These are phyloP conservation scores for Thinopyrum obtusiflorum DNA, from an alignment of 202 grass and related monocot species.

Conservation along the genomic window DNA sequence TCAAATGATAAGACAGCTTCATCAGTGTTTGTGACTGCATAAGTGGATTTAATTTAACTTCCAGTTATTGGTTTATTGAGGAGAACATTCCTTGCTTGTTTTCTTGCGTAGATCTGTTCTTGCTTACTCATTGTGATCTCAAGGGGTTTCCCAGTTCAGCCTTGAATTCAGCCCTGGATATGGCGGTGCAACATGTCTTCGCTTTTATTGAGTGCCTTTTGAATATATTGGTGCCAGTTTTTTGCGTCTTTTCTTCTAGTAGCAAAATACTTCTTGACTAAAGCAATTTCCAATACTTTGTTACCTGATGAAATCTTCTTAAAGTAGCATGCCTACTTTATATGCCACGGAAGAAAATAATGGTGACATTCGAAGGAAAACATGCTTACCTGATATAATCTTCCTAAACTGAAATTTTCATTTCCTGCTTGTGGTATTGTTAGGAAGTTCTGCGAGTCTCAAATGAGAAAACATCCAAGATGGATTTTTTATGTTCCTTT, in stretches of 20 bases:
- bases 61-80: not conserved
- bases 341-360: too few species aligned
- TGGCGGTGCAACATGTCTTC: not conserved
- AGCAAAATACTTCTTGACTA: too few species aligned
- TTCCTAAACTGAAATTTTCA: too few species aligned
- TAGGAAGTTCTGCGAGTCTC: too few species aligned
- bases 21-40: too few species aligned
- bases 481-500: not conserved
- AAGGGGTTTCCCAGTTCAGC: not conserved
- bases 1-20: too few species aligned
- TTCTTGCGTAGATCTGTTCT: not conserved
- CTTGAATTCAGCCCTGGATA: not conserved
- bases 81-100: slow-evolving; percentile 13
- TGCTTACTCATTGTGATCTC: not conserved
- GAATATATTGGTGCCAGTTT: too few species aligned
- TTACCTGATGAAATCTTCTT: slow-evolving; percentile 31
- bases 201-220: not conserved
- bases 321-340: slow-evolving; percentile 16
- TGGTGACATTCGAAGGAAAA: too few species aligned
- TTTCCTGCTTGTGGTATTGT: too few species aligned
- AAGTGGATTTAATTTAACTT: not conserved
- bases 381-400: too few species aligned
- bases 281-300: too few species aligned
- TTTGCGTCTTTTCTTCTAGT: not conserved
- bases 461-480: not conserved